Percentiles rank a stretch among this genome's conserved stretches.
These are phyloP conservation scores for Alternaria sp. DNA, from an alignment of 2,329 filamentous ascomycete genomes.

Conservation along the genomic window DNA sequence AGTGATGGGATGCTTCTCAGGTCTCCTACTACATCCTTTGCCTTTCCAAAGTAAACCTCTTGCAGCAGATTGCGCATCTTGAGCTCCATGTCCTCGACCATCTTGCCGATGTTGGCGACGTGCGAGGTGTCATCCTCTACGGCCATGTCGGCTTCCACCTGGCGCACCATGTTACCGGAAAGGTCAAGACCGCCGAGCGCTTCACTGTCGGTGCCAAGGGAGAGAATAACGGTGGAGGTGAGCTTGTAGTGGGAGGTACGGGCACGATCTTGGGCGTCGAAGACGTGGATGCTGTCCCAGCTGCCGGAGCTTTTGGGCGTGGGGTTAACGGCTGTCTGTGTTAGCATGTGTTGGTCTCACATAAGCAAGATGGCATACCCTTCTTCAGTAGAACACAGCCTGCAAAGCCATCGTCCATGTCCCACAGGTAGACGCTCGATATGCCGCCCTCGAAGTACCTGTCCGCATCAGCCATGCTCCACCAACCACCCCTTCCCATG, in stretches of 20 bases:
- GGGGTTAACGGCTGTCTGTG: conserved; percentile 67
- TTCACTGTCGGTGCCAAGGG: conserved; percentile 73
- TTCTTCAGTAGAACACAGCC: conserved; percentile 97
- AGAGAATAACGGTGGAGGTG: conserved; percentile 94
- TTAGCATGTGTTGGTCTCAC: conserved; percentile 20
- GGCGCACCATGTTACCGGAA: conserved; percentile 96
- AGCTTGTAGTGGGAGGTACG: conserved; percentile 96
- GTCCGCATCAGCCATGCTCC: conserved; percentile 32
- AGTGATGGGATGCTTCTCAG: conserved; percentile 84
- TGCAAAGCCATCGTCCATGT: conserved; percentile 96
- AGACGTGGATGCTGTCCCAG: conserved; percentile 99
- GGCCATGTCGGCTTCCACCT: conserved; percentile 89
- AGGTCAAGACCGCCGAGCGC: conserved; percentile 86
- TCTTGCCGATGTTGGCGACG: conserved; percentile 87
- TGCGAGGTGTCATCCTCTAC: conserved; percentile 92
- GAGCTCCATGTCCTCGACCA: conserved; percentile 99
- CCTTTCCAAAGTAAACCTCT: conserved; percentile 99
- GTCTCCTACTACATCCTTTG: conserved; percentile 97
- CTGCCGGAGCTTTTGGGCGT: conserved; percentile 75
- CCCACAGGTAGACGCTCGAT: conserved; percentile 97
- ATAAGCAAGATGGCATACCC: conserved; percentile 60
- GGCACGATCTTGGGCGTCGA: conserved; percentile 92
- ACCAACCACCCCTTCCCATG: not conserved
- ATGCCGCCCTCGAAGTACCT: conserved; percentile 94
- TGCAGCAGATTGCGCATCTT: conserved; percentile 99